Base-by-base conservation (phyloP, 176 grass and related monocot genomes). In the Areca catechu region DNA sequence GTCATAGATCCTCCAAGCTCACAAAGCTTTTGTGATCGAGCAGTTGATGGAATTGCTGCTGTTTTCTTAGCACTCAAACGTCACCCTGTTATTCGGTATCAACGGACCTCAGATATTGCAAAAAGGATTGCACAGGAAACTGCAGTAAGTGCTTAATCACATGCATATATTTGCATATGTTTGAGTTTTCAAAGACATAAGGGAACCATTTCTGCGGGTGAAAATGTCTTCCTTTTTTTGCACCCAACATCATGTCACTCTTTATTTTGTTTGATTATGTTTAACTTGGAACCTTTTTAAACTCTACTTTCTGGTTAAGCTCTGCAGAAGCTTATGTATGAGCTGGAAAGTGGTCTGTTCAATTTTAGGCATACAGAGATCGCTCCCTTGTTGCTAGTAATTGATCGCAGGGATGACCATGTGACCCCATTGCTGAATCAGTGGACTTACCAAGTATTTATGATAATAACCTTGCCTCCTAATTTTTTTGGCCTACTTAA, bases 381-480 rank as follows among this genome's bases (percentile, higher is more conserved):
- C 72, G 88, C 93, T 65, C 89, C 87, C 49, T 80, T 97, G 66
- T 80, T 97, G 51, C 66, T 97, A 50, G 72, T 91, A 60, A 80
- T 91, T 72, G 87, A 97, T 53, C 88, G 93, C 67, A 91, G 87
- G 68, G 93, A 97, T 82, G 93, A 97, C 70, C 93, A 86, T 69
- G 78, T 97, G 59, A 97, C 93, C 5, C 87, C 92, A 47, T 82
- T 97, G 71, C 79, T 97, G 63, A 97, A 91, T 80, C 93, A 97
- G 22, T 97, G 93, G 93, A 97, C 93, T 19, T 97, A 97, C 77
- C 93, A 97, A 79, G 91, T 96, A 82, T 20, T 29, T 16, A 48
- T 54, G 48, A 48, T 61, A 76, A 48, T 37, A 49, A 22, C 18
- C 64, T 0, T 3, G 60, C 17, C 10, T 58, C 5, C 71, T 37